Percentiles rank a stretch among this genome's conserved stretches.
phyloP scores from a whole-genome alignment of 2,329 filamentous ascomycete genomes.

The Fonsecaea monophora region DNA sequence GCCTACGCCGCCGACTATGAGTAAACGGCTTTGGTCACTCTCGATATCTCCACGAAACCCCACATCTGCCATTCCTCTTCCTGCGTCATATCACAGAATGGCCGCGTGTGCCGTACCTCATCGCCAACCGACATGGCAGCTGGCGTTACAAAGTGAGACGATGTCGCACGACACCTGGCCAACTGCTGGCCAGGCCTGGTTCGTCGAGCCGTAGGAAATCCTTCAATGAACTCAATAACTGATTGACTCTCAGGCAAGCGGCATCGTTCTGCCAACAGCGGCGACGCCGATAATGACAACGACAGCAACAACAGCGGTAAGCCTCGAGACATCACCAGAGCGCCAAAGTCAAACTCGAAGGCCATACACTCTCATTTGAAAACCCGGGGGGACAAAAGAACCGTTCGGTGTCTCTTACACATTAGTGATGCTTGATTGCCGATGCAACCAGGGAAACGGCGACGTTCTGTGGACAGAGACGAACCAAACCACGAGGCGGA shows the following conservation, averaged over 20 bases:
- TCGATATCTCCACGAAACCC: too few species aligned
- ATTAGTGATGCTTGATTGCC: constrained; percentile 7
- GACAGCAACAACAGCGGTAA: neutral
- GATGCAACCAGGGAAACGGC: constrained; percentile 19
- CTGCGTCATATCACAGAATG: too few species aligned
- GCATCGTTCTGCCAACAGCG: constrained; percentile 7
- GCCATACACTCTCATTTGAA: neutral
- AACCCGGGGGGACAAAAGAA: constrained; percentile 15
- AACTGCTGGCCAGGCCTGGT: constrained; percentile 1
- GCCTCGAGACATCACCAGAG: constrained; percentile 10
- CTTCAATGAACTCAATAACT: neutral
- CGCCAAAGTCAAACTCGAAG: constrained; percentile 17
- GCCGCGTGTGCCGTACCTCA: neutral
- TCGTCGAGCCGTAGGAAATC: constrained; percentile 5
- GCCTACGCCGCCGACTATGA: too few species aligned
- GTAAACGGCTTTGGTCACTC: too few species aligned
- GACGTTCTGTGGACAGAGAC: constrained; percentile 14
- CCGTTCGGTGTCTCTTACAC: constrained; percentile 6
- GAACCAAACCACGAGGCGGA: constrained; percentile 20
- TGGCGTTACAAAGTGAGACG: constrained; percentile 8
- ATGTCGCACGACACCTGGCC: constrained; percentile 8
- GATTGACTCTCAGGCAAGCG: constrained; percentile 10
- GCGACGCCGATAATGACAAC: neutral
- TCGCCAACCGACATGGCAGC: constrained; percentile 19
- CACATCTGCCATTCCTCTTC: too few species aligned